Evolutionary conservation across 2,329 filamentous ascomycete genomes (phyloP), one percentile per base, ranked within the genome.

Genomic region (Cercospora brassicicola): DNA sequence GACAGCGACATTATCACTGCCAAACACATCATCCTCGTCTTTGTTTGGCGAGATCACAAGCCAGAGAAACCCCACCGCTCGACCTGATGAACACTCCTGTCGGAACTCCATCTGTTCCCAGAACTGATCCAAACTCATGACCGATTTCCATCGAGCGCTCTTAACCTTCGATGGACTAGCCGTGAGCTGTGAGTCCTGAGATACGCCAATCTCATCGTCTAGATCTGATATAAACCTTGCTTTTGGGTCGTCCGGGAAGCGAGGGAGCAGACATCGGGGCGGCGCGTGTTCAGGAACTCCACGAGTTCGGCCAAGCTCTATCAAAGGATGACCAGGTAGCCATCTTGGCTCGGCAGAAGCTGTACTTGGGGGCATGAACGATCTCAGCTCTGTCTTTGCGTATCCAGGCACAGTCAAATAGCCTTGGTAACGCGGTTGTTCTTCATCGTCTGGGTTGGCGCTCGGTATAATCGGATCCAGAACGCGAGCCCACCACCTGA

Each of bases 101-200:
- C 95, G 86, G 77, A 92, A 98, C 0, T 94, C 90, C 94, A 99
- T 98, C 86, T 96, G 91, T 70, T 99, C 95, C 95, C 95, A 99
- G 76, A 99, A 99, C 73, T 94, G 89, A n/a, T 94, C 91, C 48
- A 99, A 82, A 0, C 89, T 91, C 77, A 86, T 90, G 26, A 97
- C 89, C 68, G 91, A 93, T 77, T 89, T 91, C 95, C 95, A 99
- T 66, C 87, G 85, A 0, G 91, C 91, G 28, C 83, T 84, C 72
- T 87, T 86, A 65, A 69, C 71, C 72, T 86, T 83, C 67, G 73
- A 77, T 67, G 71, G 77, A 72, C 72, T 79, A 53, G 72, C 76
- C 2, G 72, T 69, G 9, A 85, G 68, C 23, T 70, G 55, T 6
- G 71, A 68, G 36, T 75, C 73, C 28, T 74, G 72, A 3, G 72